Conservation (phyloP, 495 filamentous ascomycete species). For the Tuber melanosporum region DNA sequence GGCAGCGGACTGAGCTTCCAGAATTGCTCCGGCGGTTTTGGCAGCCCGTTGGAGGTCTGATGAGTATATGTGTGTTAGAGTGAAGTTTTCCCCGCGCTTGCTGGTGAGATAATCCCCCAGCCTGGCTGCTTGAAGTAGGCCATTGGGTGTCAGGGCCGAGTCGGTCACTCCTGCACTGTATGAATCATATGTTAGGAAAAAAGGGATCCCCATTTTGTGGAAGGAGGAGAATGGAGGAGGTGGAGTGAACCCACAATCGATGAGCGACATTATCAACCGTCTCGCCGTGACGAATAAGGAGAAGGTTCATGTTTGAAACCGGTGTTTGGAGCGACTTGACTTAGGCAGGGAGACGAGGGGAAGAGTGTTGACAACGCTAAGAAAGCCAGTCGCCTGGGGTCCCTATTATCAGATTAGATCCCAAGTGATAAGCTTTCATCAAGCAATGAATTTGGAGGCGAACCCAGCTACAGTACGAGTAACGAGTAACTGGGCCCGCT, state of each 20-base stretch:
- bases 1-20: slow-evolving; percentile 47
- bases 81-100: slow-evolving; percentile 43
- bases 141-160: slow-evolving; percentile 74
- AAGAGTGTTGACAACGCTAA: background rate
- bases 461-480: background rate
- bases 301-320: slow-evolving; percentile 54
- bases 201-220: slow-evolving; percentile 3
- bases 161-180: slow-evolving; percentile 70
- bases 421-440: background rate
- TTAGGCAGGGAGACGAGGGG: background rate
- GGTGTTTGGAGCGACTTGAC: background rate
- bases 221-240: background rate
- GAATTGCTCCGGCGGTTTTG: slow-evolving; percentile 62
- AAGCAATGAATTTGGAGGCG: background rate
- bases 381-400: background rate
- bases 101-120: slow-evolving; percentile 56
- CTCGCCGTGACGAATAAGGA: slow-evolving; percentile 80
- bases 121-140: slow-evolving; percentile 63
- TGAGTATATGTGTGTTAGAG: slow-evolving; percentile 62
- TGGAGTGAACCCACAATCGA: slow-evolving; percentile 54
- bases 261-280: slow-evolving; percentile 78
- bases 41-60: slow-evolving; percentile 69
- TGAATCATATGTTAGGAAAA: slow-evolving; percentile 32
- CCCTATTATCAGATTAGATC: slow-evolving; percentile 1
- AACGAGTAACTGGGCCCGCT: background rate